Conservation (phyloP, 768 basidiomycete genomes). For the Mycena vitilis region DNA sequence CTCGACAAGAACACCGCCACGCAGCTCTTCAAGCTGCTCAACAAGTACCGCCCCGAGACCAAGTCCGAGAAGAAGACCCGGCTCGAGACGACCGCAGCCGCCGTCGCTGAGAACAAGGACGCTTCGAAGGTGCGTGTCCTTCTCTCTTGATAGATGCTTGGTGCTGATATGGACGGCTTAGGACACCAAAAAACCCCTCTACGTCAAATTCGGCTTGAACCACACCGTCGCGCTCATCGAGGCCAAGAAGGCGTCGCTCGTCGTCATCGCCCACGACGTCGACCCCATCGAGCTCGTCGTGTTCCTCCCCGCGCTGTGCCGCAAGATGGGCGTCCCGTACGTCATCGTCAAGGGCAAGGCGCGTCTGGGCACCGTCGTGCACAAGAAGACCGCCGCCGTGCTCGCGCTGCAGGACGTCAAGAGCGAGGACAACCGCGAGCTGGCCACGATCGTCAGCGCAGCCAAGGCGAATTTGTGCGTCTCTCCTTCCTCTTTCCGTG, state of each 20-base stretch:
- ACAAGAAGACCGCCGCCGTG: slow-evolving; percentile 98
- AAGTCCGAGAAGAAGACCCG: slow-evolving; percentile 98
- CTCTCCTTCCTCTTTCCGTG: neutral
- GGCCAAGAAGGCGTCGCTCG: slow-evolving; percentile 96
- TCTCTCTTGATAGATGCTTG: neutral
- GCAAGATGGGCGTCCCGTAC: slow-evolving; percentile 99
- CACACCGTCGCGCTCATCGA: slow-evolving; percentile 96
- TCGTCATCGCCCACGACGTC: slow-evolving; percentile 97
- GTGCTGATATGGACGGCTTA: slow-evolving; percentile 42
- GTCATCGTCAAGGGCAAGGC: slow-evolving; percentile 99
- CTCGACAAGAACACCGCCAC: slow-evolving; percentile 99
- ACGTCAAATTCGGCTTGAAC: slow-evolving; percentile 97
- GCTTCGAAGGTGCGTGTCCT: slow-evolving; percentile 58
- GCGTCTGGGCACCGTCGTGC: slow-evolving; percentile 95
- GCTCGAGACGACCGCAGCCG: slow-evolving; percentile 81
- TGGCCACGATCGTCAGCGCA: slow-evolving; percentile 91
- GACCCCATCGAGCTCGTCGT: slow-evolving; percentile 99
- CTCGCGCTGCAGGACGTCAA: slow-evolving; percentile 93
- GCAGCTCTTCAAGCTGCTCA: slow-evolving; percentile 96
- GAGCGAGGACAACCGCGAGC: slow-evolving; percentile 93
- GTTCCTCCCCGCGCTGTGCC: slow-evolving; percentile 97
- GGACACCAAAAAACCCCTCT: slow-evolving; percentile 95
- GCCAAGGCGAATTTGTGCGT: slow-evolving; percentile 98
- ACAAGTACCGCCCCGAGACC: slow-evolving; percentile 96
- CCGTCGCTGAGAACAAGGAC: slow-evolving; percentile 83